Evolutionary conservation across 345 rosid species (phyloP), one percentile per base, ranked within the genome.

Genomic region (Heritiera littoralis): DNA sequence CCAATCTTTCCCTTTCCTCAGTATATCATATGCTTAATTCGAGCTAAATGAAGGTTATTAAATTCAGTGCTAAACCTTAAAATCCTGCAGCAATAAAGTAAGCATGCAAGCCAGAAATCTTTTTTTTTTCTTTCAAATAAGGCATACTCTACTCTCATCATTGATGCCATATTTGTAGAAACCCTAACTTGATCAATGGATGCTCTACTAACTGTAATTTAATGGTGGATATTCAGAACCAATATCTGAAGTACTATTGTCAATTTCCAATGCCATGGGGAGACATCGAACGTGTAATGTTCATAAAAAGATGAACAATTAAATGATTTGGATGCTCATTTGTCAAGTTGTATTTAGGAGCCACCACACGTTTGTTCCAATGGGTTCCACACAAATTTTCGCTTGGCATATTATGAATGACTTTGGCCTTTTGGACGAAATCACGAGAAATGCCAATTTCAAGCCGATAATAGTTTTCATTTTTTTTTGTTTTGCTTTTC

Each of bases 321-420:
- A 73, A 84, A 87, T 87, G 88, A 85, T 84, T 84, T 84, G 83
- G 88, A 80, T 78, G 51, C 76, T 73, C 64, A 68, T 46, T 64
- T 71, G 83, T 84, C 86, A 77, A 85, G 83, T 70, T 84, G 88
- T 59, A 55, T 79, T n/a, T 64, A 56, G 75, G 52, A 35, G 7
- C 48, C 72, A 45, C 88, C 88, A 82, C 79, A 60, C 66, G 77
- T 81, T 78, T 76, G 32, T 17, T 12, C 66, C 7, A 74, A 38
- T 20, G 56, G 49, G 18, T 54, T 67, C 79, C 30, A 71, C 52
- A 52, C 9, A 52, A 63, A 30, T 18, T 60, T 45, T 59, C 63
- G 1, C 35, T 70, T 35, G 2, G 46, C 49, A 55, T 12, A 55
- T 72, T 18, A 38, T 56, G 66, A 56, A 40, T 40, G 35, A 74